Conservation (phyloP, 179 eudicot species). For the Spinacia oleracea region DNA sequence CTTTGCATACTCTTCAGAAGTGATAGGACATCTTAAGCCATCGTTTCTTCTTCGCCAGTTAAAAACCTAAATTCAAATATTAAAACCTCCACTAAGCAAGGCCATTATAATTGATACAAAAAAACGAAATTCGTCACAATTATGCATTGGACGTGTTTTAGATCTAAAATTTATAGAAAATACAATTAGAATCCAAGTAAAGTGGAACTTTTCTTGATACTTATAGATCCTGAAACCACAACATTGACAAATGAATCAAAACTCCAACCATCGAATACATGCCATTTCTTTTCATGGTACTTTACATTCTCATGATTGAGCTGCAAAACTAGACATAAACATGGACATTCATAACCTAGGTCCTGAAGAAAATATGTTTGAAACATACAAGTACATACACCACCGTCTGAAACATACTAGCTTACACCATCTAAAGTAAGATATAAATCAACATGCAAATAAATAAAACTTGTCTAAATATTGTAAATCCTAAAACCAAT, state of each 20-base stretch:
- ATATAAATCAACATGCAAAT: too few relatives aligned
- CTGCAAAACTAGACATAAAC: neutral
- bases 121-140: neutral
- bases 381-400: neutral
- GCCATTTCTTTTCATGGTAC: neutral
- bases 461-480: too few relatives aligned
- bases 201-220: neutral
- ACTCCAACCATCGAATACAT: neutral
- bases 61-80: constrained; percentile 50
- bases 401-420: neutral
- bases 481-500: too few relatives aligned
- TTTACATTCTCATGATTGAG: neutral
- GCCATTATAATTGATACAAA: neutral
- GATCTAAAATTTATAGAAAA: neutral
- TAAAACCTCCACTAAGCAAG: constrained; percentile 11
- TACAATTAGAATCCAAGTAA: neutral
- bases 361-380: neutral
- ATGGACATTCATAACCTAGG: neutral
- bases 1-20: constrained; percentile 66
- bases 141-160: neutral
- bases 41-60: constrained; percentile 66
- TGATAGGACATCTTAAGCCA: constrained; percentile 45
- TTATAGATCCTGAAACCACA: neutral
- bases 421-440: neutral
- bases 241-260: neutral